Base-by-base conservation (phyloP, 352 stramenopile genomes). In the Globisporangium nagaii region DNA sequence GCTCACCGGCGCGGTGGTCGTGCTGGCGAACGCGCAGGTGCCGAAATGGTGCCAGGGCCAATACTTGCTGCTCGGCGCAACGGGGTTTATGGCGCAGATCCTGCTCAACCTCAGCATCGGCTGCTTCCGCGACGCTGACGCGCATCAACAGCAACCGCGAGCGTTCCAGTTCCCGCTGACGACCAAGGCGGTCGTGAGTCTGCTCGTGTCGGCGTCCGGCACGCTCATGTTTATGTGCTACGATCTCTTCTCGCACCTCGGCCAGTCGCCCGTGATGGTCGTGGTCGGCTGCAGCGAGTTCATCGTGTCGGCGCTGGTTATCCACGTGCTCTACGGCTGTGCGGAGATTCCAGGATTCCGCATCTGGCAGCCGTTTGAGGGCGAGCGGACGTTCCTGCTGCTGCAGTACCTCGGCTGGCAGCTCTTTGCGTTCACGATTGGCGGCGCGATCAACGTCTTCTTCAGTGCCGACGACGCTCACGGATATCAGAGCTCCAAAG, bases 351-450 rank as follows among this genome's bases (percentile, higher is more conserved):
- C 71, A 4, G 70, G 70, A 1, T 85, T 77, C 44, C 54, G 53
- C 2, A 20, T 79, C 6, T 85, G 74, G 74, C 73, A 83, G 61
- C 74, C 74, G 10, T 85, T 85, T 42, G 67, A 81, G 52, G 74
- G 74, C 25, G 74, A 77, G 43, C 54, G 58, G 1, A 65, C 69
- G 32, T 85, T 83, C 40, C 48, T 85, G 49, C 55, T 85, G n/a
- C 63, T 85, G 0, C 74, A 85, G 57, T 85, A 83, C 36, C 44
- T 85, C 15, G 74, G 74, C 12, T 85, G 74, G 74, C 73, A 83
- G 50, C 66, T 85, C 47, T 77, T 83, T 15, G 71, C 65, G 19
- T 68, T 61, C n/a, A 73, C 62, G 4, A 48, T 83, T 10, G 62
- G 63, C 1, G 72, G 70, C 0, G 66, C 70, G 8, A 53, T 78